phyloP scores from a whole-genome alignment of 2,329 filamentous ascomycete species.

The Aureobasidium sp. region DNA sequence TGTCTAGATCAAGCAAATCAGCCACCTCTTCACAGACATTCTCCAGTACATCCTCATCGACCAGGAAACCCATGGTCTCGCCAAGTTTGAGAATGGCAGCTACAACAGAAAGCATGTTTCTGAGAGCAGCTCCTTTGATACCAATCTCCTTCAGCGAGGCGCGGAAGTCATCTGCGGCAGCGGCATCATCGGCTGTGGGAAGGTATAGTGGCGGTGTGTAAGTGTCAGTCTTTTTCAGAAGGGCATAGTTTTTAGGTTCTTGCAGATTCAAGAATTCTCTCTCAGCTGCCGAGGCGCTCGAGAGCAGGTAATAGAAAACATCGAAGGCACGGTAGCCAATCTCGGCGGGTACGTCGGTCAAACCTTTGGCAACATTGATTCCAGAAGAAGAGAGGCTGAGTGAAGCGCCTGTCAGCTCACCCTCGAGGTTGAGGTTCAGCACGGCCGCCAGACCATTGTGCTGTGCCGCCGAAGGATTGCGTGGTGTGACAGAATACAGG shows the following conservation, averaged over 20 bases:
- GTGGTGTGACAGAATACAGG: slow-evolving; percentile 76
- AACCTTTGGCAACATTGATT: slow-evolving; percentile 72
- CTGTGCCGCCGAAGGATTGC: slow-evolving; percentile 76
- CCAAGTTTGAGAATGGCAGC: slow-evolving; percentile 86
- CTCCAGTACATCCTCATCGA: slow-evolving; percentile 79
- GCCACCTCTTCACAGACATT: slow-evolving; percentile 86
- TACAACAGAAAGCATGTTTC: slow-evolving; percentile 77
- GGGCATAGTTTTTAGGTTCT: slow-evolving; percentile 64
- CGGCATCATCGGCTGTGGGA: slow-evolving; percentile 85
- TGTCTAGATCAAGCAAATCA: slow-evolving; percentile 77
- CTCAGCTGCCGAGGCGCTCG: slow-evolving; percentile 82
- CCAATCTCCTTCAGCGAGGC: slow-evolving; percentile 82
- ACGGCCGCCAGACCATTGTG: slow-evolving; percentile 76
- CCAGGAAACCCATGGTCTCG: slow-evolving; percentile 75
- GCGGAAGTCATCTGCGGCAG: slow-evolving; percentile 88
- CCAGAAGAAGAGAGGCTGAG: slow-evolving; percentile 79
- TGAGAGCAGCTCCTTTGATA: slow-evolving; percentile 77
- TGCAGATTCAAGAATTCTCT: slow-evolving; percentile 81
- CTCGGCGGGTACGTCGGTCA: slow-evolving; percentile 73
- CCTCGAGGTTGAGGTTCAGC: slow-evolving; percentile 72
- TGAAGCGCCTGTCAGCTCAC: slow-evolving; percentile 67
- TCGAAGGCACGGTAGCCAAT: slow-evolving; percentile 87
- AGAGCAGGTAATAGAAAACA: slow-evolving; percentile 94
- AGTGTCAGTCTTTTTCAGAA: slow-evolving; percentile 77
- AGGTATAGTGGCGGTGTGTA: slow-evolving; percentile 83